Percentiles rank a stretch among this genome's conserved stretches.
These are phyloP conservation scores for Cucumis hystrix DNA, from an alignment of 306 rosid genomes.

Conservation along the genomic window DNA sequence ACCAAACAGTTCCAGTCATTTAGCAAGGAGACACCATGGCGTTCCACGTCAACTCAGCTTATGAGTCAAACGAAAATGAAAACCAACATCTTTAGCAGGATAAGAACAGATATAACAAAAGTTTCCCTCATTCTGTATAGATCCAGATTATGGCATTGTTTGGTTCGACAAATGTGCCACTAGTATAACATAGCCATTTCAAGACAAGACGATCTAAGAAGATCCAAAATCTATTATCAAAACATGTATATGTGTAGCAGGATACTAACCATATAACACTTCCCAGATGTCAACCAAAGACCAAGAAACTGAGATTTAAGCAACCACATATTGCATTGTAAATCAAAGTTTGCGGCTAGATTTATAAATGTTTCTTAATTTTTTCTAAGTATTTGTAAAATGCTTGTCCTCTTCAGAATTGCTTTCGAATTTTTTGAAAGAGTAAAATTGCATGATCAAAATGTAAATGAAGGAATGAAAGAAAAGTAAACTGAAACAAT, in stretches of 20 bases:
- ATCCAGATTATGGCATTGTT: background rate
- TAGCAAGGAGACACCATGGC: background rate
- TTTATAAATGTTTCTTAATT: background rate
- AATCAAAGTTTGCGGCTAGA: background rate
- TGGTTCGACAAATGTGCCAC: background rate
- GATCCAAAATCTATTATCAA: background rate
- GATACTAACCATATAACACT: background rate
- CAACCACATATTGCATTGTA: background rate
- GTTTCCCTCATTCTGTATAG: background rate
- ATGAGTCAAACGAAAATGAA: background rate
- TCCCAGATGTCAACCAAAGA: background rate
- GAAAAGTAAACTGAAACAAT: background rate
- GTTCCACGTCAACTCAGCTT: background rate
- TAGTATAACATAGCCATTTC: background rate
- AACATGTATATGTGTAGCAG: background rate
- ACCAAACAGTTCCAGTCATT: background rate
- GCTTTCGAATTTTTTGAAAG: background rate
- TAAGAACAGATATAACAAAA: background rate
- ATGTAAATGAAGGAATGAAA: background rate
- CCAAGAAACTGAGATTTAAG: background rate
- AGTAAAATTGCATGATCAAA: background rate
- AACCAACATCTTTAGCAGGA: background rate
- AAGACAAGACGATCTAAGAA: background rate
- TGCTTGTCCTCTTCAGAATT: background rate
- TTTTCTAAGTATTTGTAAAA: background rate